phyloP scores from a whole-genome alignment of 371 early-diverging fungal genomes.

The Blastocladiella emersonii region DNA sequence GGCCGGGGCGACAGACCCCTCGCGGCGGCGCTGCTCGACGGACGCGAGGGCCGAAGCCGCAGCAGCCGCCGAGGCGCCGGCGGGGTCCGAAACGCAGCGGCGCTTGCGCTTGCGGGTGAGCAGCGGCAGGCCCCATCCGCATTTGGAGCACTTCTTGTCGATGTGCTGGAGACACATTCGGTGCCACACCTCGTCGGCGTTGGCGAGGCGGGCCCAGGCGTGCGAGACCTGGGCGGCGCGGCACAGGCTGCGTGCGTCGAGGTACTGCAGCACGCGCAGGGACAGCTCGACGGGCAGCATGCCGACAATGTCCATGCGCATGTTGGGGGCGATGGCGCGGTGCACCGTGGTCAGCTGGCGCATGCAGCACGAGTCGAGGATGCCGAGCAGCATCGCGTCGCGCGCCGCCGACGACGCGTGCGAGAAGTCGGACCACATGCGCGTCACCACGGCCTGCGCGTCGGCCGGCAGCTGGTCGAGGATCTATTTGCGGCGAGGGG shows the following conservation, averaged over 20 bases:
- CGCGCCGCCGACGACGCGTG: slow-evolving; percentile 31
- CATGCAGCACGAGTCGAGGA: slow-evolving; percentile 57
- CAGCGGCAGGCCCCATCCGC: slow-evolving; percentile 88
- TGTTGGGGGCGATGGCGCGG: slow-evolving; percentile 43
- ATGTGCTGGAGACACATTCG: slow-evolving; percentile 94
- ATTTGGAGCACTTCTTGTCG: slow-evolving; percentile 82
- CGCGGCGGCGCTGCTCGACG: neutral
- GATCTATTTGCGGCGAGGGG: too few relatives aligned
- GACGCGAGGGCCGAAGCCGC: neutral
- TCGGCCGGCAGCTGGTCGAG: slow-evolving; percentile 15
- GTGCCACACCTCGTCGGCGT: slow-evolving; percentile 86
- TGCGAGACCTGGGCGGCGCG: slow-evolving; percentile 75
- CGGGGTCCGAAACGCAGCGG: neutral
- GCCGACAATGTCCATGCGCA: slow-evolving; percentile 67
- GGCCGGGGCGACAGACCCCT: too few relatives aligned
- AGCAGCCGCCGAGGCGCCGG: neutral
- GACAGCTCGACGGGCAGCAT: slow-evolving; percentile 65
- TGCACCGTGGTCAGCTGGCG: slow-evolving; percentile 65
- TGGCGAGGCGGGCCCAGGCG: slow-evolving; percentile 63
- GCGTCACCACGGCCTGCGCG: slow-evolving; percentile 26
- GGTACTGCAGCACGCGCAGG: slow-evolving; percentile 59
- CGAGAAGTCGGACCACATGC: slow-evolving; percentile 36
- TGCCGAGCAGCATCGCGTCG: slow-evolving; percentile 41
- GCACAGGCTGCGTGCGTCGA: slow-evolving; percentile 84
- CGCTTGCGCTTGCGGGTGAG: slow-evolving; percentile 20